Conservation (phyloP, 202 grass and related monocot species). For the Brachypodium distachyon region DNA sequence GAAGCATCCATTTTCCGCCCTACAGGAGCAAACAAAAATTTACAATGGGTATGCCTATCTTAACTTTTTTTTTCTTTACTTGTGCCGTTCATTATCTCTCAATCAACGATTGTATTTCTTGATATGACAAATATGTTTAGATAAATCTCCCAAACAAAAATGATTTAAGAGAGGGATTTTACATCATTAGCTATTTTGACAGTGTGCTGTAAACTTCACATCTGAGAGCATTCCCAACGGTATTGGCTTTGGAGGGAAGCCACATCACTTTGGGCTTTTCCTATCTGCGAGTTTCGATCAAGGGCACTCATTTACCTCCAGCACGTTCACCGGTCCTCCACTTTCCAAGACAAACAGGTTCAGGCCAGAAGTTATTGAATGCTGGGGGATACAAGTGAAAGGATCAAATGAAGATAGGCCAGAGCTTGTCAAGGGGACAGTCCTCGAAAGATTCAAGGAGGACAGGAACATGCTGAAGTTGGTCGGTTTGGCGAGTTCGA, state of each 20-base stretch:
- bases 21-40: conserved; percentile 75
- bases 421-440: conserved; percentile 57
- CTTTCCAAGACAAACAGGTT: conserved; percentile 62
- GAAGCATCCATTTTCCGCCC: conserved; percentile 73
- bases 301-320: conserved; percentile 74
- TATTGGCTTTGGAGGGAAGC: conserved; percentile 75
- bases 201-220: conserved; percentile 72
- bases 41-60: conserved; percentile 79
- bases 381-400: conserved; percentile 66
- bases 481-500: conserved; percentile 77
- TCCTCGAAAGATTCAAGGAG: conserved; percentile 96
- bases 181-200: conserved; percentile 9
- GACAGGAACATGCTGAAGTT: conserved; percentile 94
- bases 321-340: conserved; percentile 65
- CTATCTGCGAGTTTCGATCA: conserved; percentile 80
- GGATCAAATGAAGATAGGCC: conserved; percentile 31
- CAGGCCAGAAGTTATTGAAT: conserved; percentile 72
- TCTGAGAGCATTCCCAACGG: conserved; percentile 89
- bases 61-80: background rate
- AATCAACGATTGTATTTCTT: too few relatives aligned
- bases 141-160: too few relatives aligned
- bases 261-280: conserved; percentile 87
- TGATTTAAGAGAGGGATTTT: background rate
- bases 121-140: too few relatives aligned
- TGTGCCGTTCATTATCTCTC: background rate